These are phyloP conservation scores for Cercospora nicotianae DNA, from an alignment of 2,329 filamentous ascomycete species.

Conservation along the genomic window DNA sequence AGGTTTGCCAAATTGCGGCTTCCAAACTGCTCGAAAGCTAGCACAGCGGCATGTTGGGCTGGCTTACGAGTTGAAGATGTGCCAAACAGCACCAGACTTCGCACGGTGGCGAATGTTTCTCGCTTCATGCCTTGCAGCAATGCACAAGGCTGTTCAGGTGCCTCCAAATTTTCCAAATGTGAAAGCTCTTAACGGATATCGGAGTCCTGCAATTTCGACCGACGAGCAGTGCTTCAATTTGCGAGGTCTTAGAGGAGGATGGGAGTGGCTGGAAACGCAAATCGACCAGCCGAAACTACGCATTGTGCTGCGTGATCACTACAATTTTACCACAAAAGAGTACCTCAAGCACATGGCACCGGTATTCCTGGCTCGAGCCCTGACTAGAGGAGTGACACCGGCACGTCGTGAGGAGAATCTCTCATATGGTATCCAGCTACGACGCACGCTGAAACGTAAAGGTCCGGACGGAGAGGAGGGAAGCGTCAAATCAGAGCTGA, in stretches of 20 bases:
- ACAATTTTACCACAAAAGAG: constrained; percentile 42
- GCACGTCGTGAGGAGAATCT: constrained; percentile 29
- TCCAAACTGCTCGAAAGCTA: constrained; percentile 33
- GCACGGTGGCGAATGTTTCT: constrained; percentile 16
- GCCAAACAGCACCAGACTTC: constrained; percentile 32
- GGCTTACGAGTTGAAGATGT: constrained; percentile 34
- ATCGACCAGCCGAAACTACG: constrained; percentile 42
- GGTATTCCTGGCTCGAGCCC: constrained; percentile 39
- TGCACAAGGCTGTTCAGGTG: constrained; percentile 2
- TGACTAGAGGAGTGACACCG: constrained; percentile 9
- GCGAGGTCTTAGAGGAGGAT: constrained; percentile 35
- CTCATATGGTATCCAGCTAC: constrained; percentile 37
- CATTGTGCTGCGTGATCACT: constrained; percentile 37
- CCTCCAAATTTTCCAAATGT: constrained; percentile 32
- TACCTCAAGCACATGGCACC: constrained; percentile 45
- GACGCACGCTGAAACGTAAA: constrained; percentile 34
- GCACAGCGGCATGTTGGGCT: constrained; percentile 38
- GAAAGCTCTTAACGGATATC: constrained; percentile 41
- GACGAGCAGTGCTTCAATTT: constrained; percentile 36
- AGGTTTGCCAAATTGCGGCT: constrained; percentile 43
- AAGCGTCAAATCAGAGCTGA: constrained; percentile 27
- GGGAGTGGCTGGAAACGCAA: constrained; percentile 30
- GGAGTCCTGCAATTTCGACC: constrained; percentile 39
- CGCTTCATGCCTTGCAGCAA: not conserved
- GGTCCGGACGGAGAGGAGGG: constrained; percentile 26